Base-by-base conservation (phyloP, 495 filamentous ascomycete species). In the Parathielavia hyrcaniae region DNA sequence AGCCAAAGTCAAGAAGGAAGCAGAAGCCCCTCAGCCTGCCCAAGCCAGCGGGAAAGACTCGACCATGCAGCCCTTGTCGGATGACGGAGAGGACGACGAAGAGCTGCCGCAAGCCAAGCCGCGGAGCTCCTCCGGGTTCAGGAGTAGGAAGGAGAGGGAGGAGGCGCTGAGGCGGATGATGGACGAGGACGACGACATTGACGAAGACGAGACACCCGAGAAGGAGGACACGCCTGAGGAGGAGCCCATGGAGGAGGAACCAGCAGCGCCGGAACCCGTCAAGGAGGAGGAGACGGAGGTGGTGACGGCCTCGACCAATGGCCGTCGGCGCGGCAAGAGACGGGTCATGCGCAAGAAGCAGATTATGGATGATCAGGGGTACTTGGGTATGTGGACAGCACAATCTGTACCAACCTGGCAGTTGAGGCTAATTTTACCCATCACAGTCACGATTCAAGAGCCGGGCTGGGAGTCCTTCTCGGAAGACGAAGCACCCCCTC, bases 401-500 rank as follows among this genome's bases (percentile, higher is more conserved):
- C n/a, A n/a, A 23, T 50, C 10, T 23, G 17, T 19, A 9, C 13
- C n/a, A 13, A 7, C 32, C 26, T 5, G 30, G 13, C 40, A 46
- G 45, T 23, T 39, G 20, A 61, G 11, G 62, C 64, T 59, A 56
- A 64, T 59, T 34, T 34, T 50, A n/a, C n/a, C 38, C 32, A 19
- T 3, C 23, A n/a, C 64, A 95, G 93, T 97, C 17, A 97, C 93
- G 13, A 86, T 85, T 61, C 87, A 92, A 65, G 92, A 97, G 67
- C 75, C 82, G 1, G 84, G 79, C 1, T 98, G 93, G 93, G 93
- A 97, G 70, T 95, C 89, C 6, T 97, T 95, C 76, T 96, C 90
- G 3, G 91, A 95, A 65, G 93, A 97, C 61, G 89, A 91, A 50
- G 77, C 79, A 43, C 77, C 80, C 22, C 69, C 79, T 11, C 72